Percentiles rank a stretch among this genome's conserved stretches.
phyloP scores from a whole-genome alignment of 2,329 filamentous ascomycete genomes.

The Sporothrix globosa region DNA sequence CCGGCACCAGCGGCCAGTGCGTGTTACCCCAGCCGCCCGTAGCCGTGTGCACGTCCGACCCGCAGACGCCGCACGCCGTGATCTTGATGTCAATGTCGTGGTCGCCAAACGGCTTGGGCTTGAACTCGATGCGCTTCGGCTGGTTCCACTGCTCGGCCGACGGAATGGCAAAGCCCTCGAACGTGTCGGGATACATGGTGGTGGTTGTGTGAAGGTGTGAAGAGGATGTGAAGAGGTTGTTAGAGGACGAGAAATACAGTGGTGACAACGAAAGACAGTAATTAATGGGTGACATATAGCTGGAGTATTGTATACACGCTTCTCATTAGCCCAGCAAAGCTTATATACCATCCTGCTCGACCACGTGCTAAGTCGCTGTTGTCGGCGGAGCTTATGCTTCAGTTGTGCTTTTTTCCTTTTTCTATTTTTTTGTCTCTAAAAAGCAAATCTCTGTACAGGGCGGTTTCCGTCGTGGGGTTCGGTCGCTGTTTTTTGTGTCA shows the following conservation, averaged over 20 bases:
- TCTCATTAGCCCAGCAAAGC: not conserved
- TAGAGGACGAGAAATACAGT: not conserved
- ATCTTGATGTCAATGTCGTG: constrained; percentile 88
- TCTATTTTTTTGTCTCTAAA: not conserved
- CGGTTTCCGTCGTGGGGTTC: no score
- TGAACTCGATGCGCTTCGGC: constrained; percentile 73
- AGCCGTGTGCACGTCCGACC: constrained; percentile 72
- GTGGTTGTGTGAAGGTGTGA: not conserved
- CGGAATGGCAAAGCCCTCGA: constrained; percentile 63
- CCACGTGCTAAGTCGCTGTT: not conserved
- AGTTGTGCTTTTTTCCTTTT: not conserved
- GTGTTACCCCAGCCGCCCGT: constrained; percentile 68
- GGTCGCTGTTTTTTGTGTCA: no score
- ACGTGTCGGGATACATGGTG: constrained; percentile 62
- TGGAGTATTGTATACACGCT: not conserved
- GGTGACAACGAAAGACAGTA: not conserved
- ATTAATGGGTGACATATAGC: not conserved
- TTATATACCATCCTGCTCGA: constrained; percentile 11
- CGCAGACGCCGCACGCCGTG: constrained; percentile 76
- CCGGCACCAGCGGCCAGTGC: constrained; percentile 66
- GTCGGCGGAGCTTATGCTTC: not conserved
- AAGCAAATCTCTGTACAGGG: not conserved
- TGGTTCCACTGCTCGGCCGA: constrained; percentile 58
- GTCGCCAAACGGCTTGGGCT: constrained; percentile 83
- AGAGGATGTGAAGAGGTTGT: not conserved